Base-by-base conservation (phyloP, 2,329 filamentous ascomycete genomes). In the Hymenoscyphus salicellus region DNA sequence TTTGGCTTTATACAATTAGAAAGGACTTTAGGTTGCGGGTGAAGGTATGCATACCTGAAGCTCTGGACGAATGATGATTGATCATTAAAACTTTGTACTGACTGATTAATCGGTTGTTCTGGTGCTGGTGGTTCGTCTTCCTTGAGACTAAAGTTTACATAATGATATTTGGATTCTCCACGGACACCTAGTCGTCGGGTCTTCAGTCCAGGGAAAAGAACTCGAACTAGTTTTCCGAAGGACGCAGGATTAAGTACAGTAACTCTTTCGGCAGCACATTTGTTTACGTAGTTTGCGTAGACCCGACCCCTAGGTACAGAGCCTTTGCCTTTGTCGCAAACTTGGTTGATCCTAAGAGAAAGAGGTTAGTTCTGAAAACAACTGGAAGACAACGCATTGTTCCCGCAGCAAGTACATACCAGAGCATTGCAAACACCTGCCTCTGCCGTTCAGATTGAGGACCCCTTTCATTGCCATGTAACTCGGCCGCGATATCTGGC, bases 131-230 rank as follows among this genome's bases (percentile, higher is more conserved):
- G 73, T 58, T 75, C 73, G 64, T 88, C 86, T 60, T 88, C 86
- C 52, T 80, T 78, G 60, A 89, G 77, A 14, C 80, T 80, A 72
- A 89, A 89, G 73, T 88, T 88, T 57, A 89, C 86, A 73, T 99
- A 99, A 78, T 99, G 95, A 77, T 99, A 99, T 76, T 99, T 99
- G 16, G 95, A 99, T 79, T 98, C 94, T 69, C 95, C 95, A 61
- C 95, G 88, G 57, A 98, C 93, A 68, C 95, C 95, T 14, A 99
- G 83, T 69, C 95, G 86, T 65, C 95, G 86, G 36, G 95, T 99
- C 78, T 96, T 94, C 26, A 99, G 89, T 52, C 93, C 94, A 0
- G 95, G 94, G 72, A 98, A 99, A 60, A 99, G 90, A 46, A 99
- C 94, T 36, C 95, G 88, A 38, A 99, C 95, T 55, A 99, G 86